Percentiles rank a stretch among this genome's conserved stretches.
phyloP scores from a whole-genome alignment of 2,329 filamentous ascomycete genomes.

The Phaeosphaeria sp. region DNA sequence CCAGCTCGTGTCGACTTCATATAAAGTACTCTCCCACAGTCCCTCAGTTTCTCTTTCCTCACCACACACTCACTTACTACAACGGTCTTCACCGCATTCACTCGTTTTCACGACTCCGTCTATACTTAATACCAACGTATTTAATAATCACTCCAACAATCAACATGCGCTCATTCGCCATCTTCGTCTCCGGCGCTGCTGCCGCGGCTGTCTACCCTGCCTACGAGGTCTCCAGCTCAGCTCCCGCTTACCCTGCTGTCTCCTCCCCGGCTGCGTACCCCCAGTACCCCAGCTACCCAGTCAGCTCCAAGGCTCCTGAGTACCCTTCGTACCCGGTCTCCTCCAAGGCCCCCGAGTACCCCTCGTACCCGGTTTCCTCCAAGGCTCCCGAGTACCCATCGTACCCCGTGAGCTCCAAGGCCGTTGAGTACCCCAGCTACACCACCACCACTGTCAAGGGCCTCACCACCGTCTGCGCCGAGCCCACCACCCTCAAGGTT shows the following conservation, averaged over 20 bases:
- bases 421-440: slow-evolving; percentile 11
- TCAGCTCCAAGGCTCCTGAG: slow-evolving; percentile 2
- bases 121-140: slow-evolving; percentile 46
- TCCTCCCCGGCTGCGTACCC: slow-evolving; percentile 6
- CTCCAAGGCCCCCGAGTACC: slow-evolving; percentile 4
- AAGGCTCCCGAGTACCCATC: slow-evolving; percentile 4
- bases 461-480: slow-evolving; percentile 30
- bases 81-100: slow-evolving; percentile 50
- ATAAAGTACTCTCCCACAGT: slow-evolving; percentile 41
- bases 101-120: slow-evolving; percentile 46
- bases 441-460: slow-evolving; percentile 36
- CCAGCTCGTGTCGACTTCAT: slow-evolving; percentile 32
- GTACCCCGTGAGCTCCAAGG: slow-evolving; percentile 20
- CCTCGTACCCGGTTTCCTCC: slow-evolving; percentile 5
- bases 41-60: slow-evolving; percentile 28
- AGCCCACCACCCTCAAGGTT: slow-evolving; percentile 35
- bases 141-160: slow-evolving; percentile 40
- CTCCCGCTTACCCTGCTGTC: slow-evolving; percentile 9
- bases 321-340: slow-evolving; percentile 4
- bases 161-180: slow-evolving; percentile 50
- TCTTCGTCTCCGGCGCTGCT: slow-evolving; percentile 36
- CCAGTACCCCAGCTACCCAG: slow-evolving; percentile 2
- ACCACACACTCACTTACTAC: slow-evolving; percentile 49
- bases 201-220: slow-evolving; percentile 31
- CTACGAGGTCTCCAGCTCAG: slow-evolving; percentile 14